Conservation (phyloP, 352 stramenopile species). For the Thraustochytrium striatum region DNA sequence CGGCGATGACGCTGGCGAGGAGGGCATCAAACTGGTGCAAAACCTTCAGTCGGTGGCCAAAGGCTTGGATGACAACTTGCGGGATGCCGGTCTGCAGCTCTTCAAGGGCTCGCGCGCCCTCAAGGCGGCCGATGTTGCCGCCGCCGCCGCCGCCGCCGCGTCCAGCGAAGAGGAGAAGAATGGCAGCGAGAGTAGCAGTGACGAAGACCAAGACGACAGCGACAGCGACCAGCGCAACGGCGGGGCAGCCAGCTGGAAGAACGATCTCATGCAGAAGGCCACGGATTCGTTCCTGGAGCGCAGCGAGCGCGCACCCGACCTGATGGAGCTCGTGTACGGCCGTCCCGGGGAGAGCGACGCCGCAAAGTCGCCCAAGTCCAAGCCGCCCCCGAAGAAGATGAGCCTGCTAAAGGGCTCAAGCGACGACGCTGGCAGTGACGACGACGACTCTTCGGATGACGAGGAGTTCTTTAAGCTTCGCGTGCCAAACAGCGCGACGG, state of each 20-base stretch:
- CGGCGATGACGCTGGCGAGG: conserved; percentile 58
- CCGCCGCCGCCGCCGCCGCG: background rate
- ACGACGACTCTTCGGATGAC: conserved; percentile 21
- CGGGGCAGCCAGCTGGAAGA: conserved; percentile 70
- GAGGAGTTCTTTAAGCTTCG: conserved; percentile 46
- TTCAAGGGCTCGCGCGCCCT: conserved; percentile 81
- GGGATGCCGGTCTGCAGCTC: conserved; percentile 84
- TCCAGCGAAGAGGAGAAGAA: conserved; percentile 43
- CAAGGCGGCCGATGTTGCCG: conserved; percentile 40
- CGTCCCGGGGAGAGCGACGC: conserved; percentile 3
- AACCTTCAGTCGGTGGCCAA: conserved; percentile 81
- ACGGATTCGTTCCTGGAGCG: conserved; percentile 75
- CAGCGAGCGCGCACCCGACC: conserved; percentile 65
- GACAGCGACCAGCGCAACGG: conserved; percentile 61
- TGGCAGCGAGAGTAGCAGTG: conserved; percentile 54
- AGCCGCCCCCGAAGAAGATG: conserved; percentile 57
- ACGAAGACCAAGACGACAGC: conserved; percentile 62
- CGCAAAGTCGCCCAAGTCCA: conserved; percentile 3
- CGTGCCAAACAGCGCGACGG: background rate
- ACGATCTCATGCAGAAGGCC: conserved; percentile 73
- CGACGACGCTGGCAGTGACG: conserved; percentile 49
- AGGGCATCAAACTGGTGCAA: conserved; percentile 88
- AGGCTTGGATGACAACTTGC: conserved; percentile 88
- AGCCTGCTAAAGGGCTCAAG: conserved; percentile 61
- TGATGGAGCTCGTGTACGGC: conserved; percentile 85